phyloP scores from a whole-genome alignment of 371 early-diverging fungal genomes.

The Syncephalastrum sp. region DNA sequence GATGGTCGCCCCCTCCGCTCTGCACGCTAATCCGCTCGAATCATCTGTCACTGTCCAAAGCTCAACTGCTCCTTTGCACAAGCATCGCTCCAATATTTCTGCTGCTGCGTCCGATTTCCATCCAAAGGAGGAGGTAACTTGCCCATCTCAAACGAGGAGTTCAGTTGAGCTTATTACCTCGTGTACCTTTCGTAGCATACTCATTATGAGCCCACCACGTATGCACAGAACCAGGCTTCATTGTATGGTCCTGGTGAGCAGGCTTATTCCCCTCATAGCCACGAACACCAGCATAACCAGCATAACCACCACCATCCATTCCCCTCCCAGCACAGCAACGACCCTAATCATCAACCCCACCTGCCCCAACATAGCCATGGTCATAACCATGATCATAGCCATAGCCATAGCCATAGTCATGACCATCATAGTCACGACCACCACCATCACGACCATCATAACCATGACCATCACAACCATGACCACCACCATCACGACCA shows the following conservation, averaged over 20 bases:
- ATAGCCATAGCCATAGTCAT: constrained; percentile 23
- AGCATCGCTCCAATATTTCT: not conserved
- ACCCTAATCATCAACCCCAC: constrained; percentile 14
- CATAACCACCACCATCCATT: constrained; percentile 11
- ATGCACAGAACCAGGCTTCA: constrained; percentile 4
- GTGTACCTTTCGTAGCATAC: not conserved
- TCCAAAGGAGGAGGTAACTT: not conserved
- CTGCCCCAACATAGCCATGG: constrained; percentile 14
- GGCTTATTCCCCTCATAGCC: constrained; percentile 19
- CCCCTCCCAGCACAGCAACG: constrained; percentile 2
- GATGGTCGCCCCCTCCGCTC: not conserved
- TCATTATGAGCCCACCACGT: constrained; percentile 1
- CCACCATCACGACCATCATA: constrained; percentile 20
- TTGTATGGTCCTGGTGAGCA: constrained; percentile 7
- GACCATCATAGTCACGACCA: constrained; percentile 19
- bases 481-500: constrained; percentile 27
- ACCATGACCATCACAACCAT: not conserved
- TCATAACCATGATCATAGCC: constrained; percentile 24
- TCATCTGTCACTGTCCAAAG: constrained; percentile 11
- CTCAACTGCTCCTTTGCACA: constrained; percentile 1
- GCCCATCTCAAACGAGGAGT: not conserved
- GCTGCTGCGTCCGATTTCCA: too few species aligned
- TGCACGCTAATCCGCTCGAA: not conserved
- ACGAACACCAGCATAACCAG: constrained; percentile 10
- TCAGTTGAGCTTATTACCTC: constrained; percentile 2